Evolutionary conservation across 768 basidiomycete genomes (phyloP), one percentile per base, ranked within the genome.

Genomic region (Tephrocybe sp.): DNA sequence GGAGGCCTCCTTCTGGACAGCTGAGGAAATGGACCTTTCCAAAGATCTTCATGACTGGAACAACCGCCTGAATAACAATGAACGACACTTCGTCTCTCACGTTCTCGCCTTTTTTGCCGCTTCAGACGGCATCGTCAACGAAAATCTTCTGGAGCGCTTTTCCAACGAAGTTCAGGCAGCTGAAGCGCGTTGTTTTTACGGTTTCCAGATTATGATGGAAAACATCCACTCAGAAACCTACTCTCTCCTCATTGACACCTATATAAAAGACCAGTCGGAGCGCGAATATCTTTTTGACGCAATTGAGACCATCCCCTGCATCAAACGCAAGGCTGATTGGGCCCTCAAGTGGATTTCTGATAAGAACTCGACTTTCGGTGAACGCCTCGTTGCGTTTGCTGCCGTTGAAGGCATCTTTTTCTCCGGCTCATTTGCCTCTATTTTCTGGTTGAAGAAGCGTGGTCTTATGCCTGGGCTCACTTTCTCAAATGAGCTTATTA

Each of bases 201-300:
- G 95, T 7, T 97, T 96, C 74, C 95, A 98, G 66, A 92, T 98
- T 61, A 97, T 97, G 94, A 98, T 96, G 84, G 94, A 97, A 62
- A 98, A 98, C 66, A 84, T 98, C 38, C 94, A 97, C 68, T 95
- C 93, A 4, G 95, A 97, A 65, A 94, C 95, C 0, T 97, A 98
- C 66, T 97, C 94, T 0, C 84, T 97, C 32, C 85, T 98, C 61
- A 95, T 98, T 61, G 93, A 97, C 66, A 92, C 87, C 2, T 97
- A 96, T 67, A 92, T 98, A 69, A 89, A 88, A 62, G 94, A 98
- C 50, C 61, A 81, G 4, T 72, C 66, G 0, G 72, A 91, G 62
- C 85, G 93, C 39, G 83, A 85, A 32, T 85, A 85, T 60, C 86
- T 98, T 3, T 97, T 98, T 64, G 85, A 92, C 54, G 94, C 95